Conservation (phyloP, 1,284 basidiomycete species). For the Puccinia horiana region DNA sequence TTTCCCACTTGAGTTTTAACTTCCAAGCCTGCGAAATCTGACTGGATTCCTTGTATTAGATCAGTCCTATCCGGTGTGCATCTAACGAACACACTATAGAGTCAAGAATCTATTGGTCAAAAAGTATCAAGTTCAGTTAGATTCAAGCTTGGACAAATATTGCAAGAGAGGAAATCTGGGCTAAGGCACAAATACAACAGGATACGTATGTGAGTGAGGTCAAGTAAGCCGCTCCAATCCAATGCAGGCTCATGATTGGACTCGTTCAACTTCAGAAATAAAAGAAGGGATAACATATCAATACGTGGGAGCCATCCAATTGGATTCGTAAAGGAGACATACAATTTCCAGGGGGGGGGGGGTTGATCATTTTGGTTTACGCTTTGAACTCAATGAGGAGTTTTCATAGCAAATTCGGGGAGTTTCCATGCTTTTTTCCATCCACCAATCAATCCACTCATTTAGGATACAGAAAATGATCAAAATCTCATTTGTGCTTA, state of each 20-base stretch:
- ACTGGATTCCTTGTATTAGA: slow-evolving; percentile 3
- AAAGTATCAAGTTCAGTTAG: background rate
- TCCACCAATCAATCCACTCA: slow-evolving; percentile 42
- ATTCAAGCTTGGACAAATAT: background rate
- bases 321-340: background rate
- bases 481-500: slow-evolving; percentile 18
- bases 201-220: background rate
- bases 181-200: background rate
- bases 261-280: background rate
- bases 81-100: slow-evolving; percentile 24
- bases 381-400: background rate
- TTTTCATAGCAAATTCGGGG: background rate
- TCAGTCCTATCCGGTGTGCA: slow-evolving; percentile 32
- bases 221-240: background rate
- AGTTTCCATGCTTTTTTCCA: background rate
- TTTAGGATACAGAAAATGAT: slow-evolving; percentile 16
- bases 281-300: background rate
- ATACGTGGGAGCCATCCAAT: background rate
- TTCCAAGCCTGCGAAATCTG: background rate
- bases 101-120: slow-evolving; percentile 1
- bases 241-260: background rate
- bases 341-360: background rate
- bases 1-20: background rate
- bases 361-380: background rate
- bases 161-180: background rate